Evolutionary conservation across 163 green algal genomes (phyloP).

Genomic region (Scenedesmus sp.): DNA sequence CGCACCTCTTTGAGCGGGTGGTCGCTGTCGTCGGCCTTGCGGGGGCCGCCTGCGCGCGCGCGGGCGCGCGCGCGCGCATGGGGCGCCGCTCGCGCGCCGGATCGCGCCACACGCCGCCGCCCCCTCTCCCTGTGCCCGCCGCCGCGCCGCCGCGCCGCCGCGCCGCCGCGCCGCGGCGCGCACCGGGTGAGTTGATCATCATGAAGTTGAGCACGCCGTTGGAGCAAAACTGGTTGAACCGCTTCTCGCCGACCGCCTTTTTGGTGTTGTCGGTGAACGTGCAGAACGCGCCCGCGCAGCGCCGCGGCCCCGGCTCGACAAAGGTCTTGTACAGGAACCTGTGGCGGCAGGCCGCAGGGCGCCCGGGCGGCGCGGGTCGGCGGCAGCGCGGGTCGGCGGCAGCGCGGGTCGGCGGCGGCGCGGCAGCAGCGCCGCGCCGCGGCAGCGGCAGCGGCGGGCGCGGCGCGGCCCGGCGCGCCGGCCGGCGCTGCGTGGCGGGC

Average conservation of each 20-base stretch:
- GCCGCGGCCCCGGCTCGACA: slow-evolving; percentile 40
- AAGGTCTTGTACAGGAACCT: slow-evolving; percentile 48
- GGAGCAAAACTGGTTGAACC: slow-evolving; percentile 47
- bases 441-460: no score
- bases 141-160: no score
- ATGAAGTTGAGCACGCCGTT: slow-evolving; percentile 49
- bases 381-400: neutral
- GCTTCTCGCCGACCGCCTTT: slow-evolving; percentile 38
- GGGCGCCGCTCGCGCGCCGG: no score
- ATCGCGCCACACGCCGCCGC: no score
- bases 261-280: slow-evolving; percentile 47
- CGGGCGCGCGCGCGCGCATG: no score
- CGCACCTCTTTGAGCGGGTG: slow-evolving; percentile 37
- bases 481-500: no score
- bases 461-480: no score
- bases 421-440: no score
- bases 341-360: no score
- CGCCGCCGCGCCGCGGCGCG: no score
- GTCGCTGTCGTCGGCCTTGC: slow-evolving; percentile 45
- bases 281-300: slow-evolving; percentile 40
- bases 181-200: slow-evolving; percentile 49
- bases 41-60: no score
- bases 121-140: no score
- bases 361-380: neutral
- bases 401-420: neutral